These are phyloP conservation scores for Tetradesmus lagerheimii DNA, from an alignment of 139 green algal species.

Conservation along the genomic window DNA sequence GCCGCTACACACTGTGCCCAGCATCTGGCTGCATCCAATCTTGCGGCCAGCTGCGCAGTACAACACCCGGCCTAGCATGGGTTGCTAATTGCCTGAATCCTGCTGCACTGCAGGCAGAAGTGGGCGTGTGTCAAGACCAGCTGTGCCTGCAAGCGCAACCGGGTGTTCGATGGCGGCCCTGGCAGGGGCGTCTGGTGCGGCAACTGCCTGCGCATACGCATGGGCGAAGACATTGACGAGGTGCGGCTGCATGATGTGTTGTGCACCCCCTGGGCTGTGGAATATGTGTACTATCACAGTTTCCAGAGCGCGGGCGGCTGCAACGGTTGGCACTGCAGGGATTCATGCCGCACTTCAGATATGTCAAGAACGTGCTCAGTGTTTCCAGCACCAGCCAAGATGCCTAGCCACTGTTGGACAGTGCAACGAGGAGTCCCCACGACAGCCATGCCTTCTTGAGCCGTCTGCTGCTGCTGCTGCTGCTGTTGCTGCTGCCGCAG, in stretches of 20 bases:
- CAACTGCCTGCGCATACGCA: slow-evolving; percentile 67
- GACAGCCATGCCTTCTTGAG: too few species aligned
- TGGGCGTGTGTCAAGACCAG: slow-evolving; percentile 65
- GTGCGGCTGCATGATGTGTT: too few species aligned
- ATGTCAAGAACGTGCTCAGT: too few species aligned
- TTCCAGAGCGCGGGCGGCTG: not conserved
- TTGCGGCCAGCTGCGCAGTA: too few species aligned
- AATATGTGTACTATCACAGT: not conserved
- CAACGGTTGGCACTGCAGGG: too few species aligned
- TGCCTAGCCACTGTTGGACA: too few species aligned
- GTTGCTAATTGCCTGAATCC: too few species aligned
- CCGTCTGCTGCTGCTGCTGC: not conserved
- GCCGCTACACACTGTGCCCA: not conserved
- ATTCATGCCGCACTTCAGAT: too few species aligned
- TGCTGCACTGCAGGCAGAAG: slow-evolving; percentile 62
- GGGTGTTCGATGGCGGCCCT: slow-evolving; percentile 48
- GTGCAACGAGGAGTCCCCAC: too few species aligned
- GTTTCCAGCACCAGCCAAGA: too few species aligned
- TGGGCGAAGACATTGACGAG: slow-evolving; percentile 77
- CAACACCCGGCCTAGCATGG: not conserved
- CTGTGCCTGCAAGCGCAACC: slow-evolving; percentile 49
- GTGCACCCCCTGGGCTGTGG: too few species aligned
- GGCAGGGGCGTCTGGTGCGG: slow-evolving; percentile 66
- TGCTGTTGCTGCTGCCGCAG: not conserved
- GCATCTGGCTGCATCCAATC: too few species aligned